These are phyloP conservation scores for Sporothrix schenckii DNA, from an alignment of 2,329 filamentous ascomycete genomes.

Conservation along the genomic window DNA sequence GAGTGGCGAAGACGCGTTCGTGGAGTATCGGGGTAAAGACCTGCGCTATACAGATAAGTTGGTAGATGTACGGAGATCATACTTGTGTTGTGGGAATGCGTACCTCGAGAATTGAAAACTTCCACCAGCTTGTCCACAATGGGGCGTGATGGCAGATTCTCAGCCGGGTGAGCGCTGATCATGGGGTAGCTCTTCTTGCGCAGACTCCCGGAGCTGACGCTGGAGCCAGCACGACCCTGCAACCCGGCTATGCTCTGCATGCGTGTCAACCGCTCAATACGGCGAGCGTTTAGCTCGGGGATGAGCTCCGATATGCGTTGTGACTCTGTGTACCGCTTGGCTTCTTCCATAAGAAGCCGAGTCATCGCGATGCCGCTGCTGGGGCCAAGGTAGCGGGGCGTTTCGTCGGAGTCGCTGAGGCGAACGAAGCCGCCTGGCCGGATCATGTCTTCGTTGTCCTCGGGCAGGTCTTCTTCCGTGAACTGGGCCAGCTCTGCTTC, in stretches of 20 bases:
- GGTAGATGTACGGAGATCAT: neutral
- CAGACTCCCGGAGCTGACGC: slow-evolving; percentile 55
- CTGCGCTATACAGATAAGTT: slow-evolving; percentile 62
- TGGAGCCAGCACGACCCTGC: slow-evolving; percentile 53
- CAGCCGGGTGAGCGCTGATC: slow-evolving; percentile 81
- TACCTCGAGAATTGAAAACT: slow-evolving; percentile 83
- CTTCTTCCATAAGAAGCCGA: slow-evolving; percentile 91
- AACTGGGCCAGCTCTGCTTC: slow-evolving; percentile 79
- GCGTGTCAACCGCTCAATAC: slow-evolving; percentile 58
- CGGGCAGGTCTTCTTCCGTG: slow-evolving; percentile 74
- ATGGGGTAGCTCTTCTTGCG: slow-evolving; percentile 88
- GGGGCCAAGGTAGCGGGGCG: slow-evolving; percentile 83
- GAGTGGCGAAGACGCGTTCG: slow-evolving; percentile 73
- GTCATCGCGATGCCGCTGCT: slow-evolving; percentile 97
- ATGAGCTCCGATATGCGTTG: slow-evolving; percentile 92
- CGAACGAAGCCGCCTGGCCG: slow-evolving; percentile 83
- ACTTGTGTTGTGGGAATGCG: slow-evolving; percentile 35
- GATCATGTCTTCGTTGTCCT: slow-evolving; percentile 80
- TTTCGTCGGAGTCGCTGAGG: slow-evolving; percentile 82
- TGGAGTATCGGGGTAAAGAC: slow-evolving; percentile 86
- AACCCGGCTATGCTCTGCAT: slow-evolving; percentile 65
- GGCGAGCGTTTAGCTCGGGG: slow-evolving; percentile 68
- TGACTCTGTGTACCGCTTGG: slow-evolving; percentile 88
- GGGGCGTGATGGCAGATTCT: slow-evolving; percentile 70
- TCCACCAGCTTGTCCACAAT: slow-evolving; percentile 79